A percentile compares a stretch with the other conserved stretches of the same genome.
These are phyloP conservation scores for Trichoderma semiorbis DNA, from an alignment of 2,329 filamentous ascomycete species.

Conservation along the genomic window DNA sequence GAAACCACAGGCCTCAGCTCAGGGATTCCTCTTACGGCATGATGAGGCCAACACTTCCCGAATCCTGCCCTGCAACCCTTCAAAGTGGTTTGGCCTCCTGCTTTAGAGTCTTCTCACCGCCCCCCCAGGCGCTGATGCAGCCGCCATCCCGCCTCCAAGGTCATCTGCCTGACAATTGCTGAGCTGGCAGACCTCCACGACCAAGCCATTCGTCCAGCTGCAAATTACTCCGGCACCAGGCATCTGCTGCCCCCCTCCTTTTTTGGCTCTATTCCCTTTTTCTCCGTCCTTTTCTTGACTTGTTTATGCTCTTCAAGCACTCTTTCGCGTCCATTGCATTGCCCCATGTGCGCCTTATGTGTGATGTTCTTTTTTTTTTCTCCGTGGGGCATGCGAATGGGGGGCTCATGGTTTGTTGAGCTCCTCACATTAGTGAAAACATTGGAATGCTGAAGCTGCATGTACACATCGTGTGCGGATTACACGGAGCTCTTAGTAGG, in stretches of 20 bases:
- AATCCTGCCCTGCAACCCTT: background rate
- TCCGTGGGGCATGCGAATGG: background rate
- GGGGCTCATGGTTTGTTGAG: background rate
- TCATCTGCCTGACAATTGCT: conserved; percentile 37
- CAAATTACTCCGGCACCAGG: conserved; percentile 11
- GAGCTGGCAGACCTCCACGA: conserved; percentile 33
- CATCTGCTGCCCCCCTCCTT: background rate
- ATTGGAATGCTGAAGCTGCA: background rate
- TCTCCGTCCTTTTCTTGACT: background rate
- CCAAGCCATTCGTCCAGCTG: conserved; percentile 17
- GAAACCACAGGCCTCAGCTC: background rate
- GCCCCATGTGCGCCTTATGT: conserved; percentile 1
- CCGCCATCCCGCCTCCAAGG: conserved; percentile 22
- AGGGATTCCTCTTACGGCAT: background rate
- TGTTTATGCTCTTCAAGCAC: background rate
- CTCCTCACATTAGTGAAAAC: background rate
- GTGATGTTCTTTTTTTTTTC: background rate
- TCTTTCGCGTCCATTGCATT: background rate
- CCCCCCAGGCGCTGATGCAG: conserved; percentile 16
- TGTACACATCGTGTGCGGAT: background rate
- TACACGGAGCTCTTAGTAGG: background rate
- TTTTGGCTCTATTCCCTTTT: background rate
- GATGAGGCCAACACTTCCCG: background rate
- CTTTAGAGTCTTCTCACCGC: background rate
- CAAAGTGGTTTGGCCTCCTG: background rate